Percentiles rank a stretch among this genome's conserved stretches.
These are phyloP conservation scores for Quercus rubra DNA, from an alignment of 306 rosid species.

Conservation along the genomic window DNA sequence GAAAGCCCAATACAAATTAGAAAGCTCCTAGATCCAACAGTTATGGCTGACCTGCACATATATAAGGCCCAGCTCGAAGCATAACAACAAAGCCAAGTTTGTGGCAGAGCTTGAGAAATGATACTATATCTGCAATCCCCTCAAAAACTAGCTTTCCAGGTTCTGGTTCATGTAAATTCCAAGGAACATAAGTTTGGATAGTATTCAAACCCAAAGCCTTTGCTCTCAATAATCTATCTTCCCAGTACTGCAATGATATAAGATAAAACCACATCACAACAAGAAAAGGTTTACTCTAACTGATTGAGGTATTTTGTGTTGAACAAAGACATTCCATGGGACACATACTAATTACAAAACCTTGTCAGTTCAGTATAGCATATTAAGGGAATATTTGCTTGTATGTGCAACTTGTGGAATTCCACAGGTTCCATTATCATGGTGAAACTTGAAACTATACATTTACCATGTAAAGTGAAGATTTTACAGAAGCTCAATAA, in stretches of 20 bases:
- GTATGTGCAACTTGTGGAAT: background rate
- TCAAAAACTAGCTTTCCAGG: slow-evolving; percentile 65
- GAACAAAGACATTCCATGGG: background rate
- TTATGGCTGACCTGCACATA: slow-evolving; percentile 70
- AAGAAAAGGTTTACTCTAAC: slow-evolving; percentile 22
- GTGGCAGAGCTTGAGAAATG: slow-evolving; percentile 78
- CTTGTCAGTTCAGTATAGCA: background rate
- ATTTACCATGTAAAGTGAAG: background rate
- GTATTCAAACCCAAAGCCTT: slow-evolving; percentile 93
- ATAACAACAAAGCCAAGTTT: slow-evolving; percentile 66
- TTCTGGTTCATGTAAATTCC: slow-evolving; percentile 90
- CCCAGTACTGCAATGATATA: slow-evolving; percentile 75
- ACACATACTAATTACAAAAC: background rate
- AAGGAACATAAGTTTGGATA: slow-evolving; percentile 85
- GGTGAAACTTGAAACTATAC: background rate
- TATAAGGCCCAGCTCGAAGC: slow-evolving; percentile 93
- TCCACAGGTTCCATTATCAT: background rate
- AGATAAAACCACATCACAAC: slow-evolving; percentile 19
- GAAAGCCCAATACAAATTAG: background rate
- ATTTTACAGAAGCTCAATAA: background rate
- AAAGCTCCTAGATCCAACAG: slow-evolving; percentile 6
- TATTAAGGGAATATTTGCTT: background rate
- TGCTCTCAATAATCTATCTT: slow-evolving; percentile 88
- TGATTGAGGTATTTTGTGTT: background rate
- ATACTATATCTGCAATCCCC: slow-evolving; percentile 71